phyloP scores from a whole-genome alignment of 1,284 basidiomycete species.

The Thelephora terrestris region DNA sequence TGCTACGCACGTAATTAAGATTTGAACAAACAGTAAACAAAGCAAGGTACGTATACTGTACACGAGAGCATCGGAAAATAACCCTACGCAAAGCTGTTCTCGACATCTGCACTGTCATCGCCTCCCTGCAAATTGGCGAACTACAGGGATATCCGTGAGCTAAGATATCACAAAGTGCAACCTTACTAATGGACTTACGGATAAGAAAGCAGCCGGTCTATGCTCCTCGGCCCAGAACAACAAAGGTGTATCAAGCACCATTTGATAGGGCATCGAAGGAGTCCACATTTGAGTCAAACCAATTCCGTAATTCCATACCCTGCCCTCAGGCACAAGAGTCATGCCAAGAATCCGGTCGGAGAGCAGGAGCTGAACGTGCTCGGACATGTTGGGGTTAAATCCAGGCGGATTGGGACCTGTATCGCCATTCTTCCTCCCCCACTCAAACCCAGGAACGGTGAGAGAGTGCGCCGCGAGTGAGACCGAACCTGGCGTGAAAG shows the following conservation, averaged over 20 bases:
- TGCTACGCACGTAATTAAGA: no score
- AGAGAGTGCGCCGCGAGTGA: conserved; percentile 90
- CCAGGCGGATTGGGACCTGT: conserved; percentile 80
- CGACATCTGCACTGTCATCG: conserved; percentile 85
- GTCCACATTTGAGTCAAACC: conserved; percentile 90
- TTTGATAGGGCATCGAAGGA: conserved; percentile 73
- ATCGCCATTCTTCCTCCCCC: conserved; percentile 92
- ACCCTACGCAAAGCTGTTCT: conserved; percentile 70
- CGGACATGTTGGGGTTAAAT: conserved; percentile 97
- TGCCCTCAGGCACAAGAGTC: conserved; percentile 86
- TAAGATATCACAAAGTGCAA: conserved; percentile 1
- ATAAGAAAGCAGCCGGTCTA: conserved; percentile 84
- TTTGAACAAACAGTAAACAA: no score
- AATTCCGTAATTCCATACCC: conserved; percentile 90
- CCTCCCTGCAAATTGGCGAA: conserved; percentile 80
- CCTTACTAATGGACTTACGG: conserved; percentile 37
- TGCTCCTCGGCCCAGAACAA: conserved; percentile 96
- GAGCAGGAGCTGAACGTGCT: conserved; percentile 88
- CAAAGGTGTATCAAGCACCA: conserved; percentile 85
- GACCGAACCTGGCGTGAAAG: conserved; percentile 97
- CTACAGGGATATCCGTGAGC: conserved; percentile 25
- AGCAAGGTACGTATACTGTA: no score
- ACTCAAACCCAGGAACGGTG: conserved; percentile 91
- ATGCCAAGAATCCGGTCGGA: conserved; percentile 90
- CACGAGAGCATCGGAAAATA: conserved; percentile 5